These are phyloP conservation scores for Trichoderma sp. DNA, from an alignment of 2,329 filamentous ascomycete species.

Conservation along the genomic window DNA sequence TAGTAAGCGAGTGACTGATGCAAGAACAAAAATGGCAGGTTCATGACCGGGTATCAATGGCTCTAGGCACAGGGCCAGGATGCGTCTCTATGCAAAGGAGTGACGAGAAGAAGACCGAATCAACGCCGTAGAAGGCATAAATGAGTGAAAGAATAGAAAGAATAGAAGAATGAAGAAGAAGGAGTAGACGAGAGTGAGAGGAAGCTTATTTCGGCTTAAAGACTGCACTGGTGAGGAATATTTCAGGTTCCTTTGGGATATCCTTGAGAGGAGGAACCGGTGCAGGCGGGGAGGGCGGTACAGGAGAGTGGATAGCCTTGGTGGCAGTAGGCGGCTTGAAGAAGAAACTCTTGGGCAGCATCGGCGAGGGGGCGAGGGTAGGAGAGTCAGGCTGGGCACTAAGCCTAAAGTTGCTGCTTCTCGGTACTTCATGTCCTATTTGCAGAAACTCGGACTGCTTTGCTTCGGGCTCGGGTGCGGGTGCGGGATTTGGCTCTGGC, in stretches of 20 bases:
- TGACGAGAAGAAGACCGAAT: neutral
- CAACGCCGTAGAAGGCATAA: neutral
- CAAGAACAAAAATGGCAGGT: conserved; percentile 1
- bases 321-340: neutral
- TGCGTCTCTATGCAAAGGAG: conserved; percentile 10
- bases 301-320: neutral
- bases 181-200: neutral
- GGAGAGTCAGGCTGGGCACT: conserved; percentile 34
- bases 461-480: conserved; percentile 16
- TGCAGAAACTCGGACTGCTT: conserved; percentile 26
- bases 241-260: conserved; percentile 24
- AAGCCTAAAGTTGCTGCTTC: conserved; percentile 55
- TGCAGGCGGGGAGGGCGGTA: conserved; percentile 33
- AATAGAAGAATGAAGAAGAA: neutral
- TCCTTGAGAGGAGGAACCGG: conserved; percentile 38
- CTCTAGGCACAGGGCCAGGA: neutral
- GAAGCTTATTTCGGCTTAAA: conserved; percentile 41
- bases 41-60: conserved; percentile 11
- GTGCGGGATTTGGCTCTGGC: neutral
- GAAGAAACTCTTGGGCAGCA: neutral
- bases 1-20: conserved; percentile 10
- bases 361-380: conserved; percentile 9
- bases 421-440: conserved; percentile 46
- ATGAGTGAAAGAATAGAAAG: neutral
- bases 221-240: conserved; percentile 51